phyloP scores from a whole-genome alignment of 768 basidiomycete species.

The Kwoniella shandongensis region DNA sequence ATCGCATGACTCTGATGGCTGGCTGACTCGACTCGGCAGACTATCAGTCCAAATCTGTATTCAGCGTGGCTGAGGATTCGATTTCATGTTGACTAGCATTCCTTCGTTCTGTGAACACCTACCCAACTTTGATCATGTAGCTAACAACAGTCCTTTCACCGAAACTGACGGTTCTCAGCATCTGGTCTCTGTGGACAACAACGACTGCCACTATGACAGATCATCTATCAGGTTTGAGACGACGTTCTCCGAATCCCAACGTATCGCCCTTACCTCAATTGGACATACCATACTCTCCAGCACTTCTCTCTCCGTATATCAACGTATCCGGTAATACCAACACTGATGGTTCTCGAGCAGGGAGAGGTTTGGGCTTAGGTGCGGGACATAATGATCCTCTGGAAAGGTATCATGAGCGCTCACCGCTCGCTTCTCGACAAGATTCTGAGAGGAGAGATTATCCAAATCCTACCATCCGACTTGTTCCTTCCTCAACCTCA shows the following conservation, averaged over 20 bases:
- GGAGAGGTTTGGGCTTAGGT: conserved; percentile 1
- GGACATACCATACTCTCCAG: conserved; percentile 22
- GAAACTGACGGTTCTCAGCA: no score
- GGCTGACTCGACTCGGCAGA: no score
- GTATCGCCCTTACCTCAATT: conserved; percentile 20
- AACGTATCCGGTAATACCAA: conserved; percentile 1
- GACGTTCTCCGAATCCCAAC: conserved; percentile 38
- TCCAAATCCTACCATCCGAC: conserved; percentile 26
- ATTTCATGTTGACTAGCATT: not conserved
- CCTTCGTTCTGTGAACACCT: no score
- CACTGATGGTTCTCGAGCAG: no score
- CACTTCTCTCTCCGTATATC: conserved; percentile 27
- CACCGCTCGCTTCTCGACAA: not conserved
- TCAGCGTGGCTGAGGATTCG: conserved; percentile 31
- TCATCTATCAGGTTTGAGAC: conserved; percentile 20
- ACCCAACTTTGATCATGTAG: no score
- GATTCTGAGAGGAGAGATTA: not conserved
- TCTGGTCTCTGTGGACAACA: not conserved
- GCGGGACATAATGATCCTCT: conserved; percentile 12
- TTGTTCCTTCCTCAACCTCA: conserved; percentile 20
- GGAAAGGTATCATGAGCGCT: conserved; percentile 6
- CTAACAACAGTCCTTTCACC: no score
- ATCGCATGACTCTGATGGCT: no score
- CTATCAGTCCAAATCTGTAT: no score
- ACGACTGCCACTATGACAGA: not conserved